phyloP scores from a whole-genome alignment of 352 stramenopile genomes.

The Phytopythium chamaehyphon region DNA sequence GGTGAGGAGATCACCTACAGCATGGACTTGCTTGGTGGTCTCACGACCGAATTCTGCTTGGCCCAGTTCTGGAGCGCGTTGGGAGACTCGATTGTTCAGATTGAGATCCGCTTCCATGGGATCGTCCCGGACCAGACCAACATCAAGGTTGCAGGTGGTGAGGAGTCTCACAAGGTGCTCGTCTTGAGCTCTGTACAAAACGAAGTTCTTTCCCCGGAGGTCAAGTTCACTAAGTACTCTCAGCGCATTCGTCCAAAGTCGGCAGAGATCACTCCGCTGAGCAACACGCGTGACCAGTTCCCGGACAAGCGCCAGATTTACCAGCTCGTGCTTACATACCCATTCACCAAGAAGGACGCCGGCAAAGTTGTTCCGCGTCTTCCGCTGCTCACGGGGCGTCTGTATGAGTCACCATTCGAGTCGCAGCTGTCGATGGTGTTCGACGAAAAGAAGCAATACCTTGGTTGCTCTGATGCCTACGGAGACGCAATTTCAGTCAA shows the following conservation, averaged over 20 bases:
- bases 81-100: constrained; percentile 71
- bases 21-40: constrained; percentile 64
- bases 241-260: constrained; percentile 77
- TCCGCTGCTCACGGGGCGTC: constrained; percentile 72
- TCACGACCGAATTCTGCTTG: constrained; percentile 88
- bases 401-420: constrained; percentile 94
- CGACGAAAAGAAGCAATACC: constrained; percentile 92
- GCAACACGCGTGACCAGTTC: constrained; percentile 76
- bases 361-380: constrained; percentile 81
- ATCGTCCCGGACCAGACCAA: constrained; percentile 64
- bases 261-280: constrained; percentile 74
- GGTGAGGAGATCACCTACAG: constrained; percentile 63
- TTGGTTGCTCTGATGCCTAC: constrained; percentile 83
- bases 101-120: constrained; percentile 85
- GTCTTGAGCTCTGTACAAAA: constrained; percentile 67
- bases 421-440: constrained; percentile 92
- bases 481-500: constrained; percentile 77
- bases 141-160: constrained; percentile 57
- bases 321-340: constrained; percentile 88
- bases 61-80: constrained; percentile 90
- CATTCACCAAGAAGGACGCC: constrained; percentile 82
- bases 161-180: constrained; percentile 71
- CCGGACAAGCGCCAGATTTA: constrained; percentile 87
- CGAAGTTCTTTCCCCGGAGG: constrained; percentile 69
- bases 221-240: constrained; percentile 82